Base-by-base conservation (phyloP, 2,329 filamentous ascomycete genomes). In the Neospermospora avenae region DNA sequence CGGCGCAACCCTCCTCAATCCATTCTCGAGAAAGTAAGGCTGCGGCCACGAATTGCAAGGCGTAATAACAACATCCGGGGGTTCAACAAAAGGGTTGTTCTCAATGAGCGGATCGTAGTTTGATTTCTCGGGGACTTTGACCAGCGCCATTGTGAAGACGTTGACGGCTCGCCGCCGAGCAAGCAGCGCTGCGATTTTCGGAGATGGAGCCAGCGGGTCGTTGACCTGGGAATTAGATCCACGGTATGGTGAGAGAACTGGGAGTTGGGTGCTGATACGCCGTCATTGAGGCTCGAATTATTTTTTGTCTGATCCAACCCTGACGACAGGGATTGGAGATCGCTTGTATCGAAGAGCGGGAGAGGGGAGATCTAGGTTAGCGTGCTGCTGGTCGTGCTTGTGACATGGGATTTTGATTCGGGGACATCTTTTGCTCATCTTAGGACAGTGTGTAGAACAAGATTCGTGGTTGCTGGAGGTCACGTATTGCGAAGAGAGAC, bases 11-110 rank as follows among this genome's bases (percentile, higher is more conserved):
- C 91, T 87, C 54, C 93, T 87, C 63, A 99, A 78, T 8, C 90
- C 92, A 67, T 88, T 87, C 68, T 96, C 88, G 63, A 96, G 80
- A 69, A 88, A 89, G 76, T 97, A 98, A 0, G 91, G 92, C 59
- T 78, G 76, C 8, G 82, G 83, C 79, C 77, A 73, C 25, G 83
- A 83, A 69, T 81, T 79, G 68, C 76, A 79, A n/a, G 80, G 80
- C 13, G 82, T 84, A 28, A 77, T 77, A 41, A 78, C 73, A 2
- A 83, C 78, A 28, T 74, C 64, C 16, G 81, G 80, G 14, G 81
- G 78, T 61, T 77, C 68, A 57, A 63, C 28, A 70, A 64, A 72
- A 65, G 71, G 78, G 71, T 62, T 72, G 67, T 66, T 73, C 68
- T 69, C 76, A 71, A 65, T 64, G 42, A 67, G 64, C 4, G 69